phyloP scores from a whole-genome alignment of 179 eudicot genomes.

The Heliamphora pulchella region DNA sequence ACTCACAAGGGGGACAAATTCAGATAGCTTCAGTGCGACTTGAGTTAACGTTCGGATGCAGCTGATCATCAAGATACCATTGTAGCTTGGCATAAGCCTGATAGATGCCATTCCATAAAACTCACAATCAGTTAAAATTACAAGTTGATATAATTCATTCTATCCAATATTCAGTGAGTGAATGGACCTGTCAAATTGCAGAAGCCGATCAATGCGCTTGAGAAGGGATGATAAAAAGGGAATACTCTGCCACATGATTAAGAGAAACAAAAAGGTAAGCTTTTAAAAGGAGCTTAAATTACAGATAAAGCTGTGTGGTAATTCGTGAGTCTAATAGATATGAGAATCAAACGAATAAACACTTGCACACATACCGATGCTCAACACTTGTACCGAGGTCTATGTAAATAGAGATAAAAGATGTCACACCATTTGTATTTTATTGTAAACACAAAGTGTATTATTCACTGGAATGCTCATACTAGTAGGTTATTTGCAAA shows the following conservation, averaged over 20 bases:
- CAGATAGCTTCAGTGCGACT: constrained; percentile 79
- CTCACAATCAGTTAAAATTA: constrained; percentile 15
- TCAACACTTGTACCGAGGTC: too few relatives aligned
- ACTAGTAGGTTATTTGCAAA: neutral
- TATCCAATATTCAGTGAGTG: constrained; percentile 8
- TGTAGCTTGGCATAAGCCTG: constrained; percentile 98
- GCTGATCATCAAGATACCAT: constrained; percentile 74
- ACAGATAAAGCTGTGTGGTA: neutral
- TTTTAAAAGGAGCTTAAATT: neutral
- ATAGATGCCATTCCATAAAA: constrained; percentile 19
- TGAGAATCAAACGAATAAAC: too few relatives aligned
- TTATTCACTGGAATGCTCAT: neutral
- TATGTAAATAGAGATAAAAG: too few relatives aligned
- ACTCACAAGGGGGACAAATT: constrained; percentile 64
- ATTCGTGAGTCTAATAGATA: too few relatives aligned
- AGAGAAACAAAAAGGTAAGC: constrained; percentile 10
- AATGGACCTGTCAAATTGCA: constrained; percentile 90
- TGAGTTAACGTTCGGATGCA: constrained; percentile 83
- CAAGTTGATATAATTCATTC: neutral
- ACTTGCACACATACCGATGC: too few relatives aligned
- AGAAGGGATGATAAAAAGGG: constrained; percentile 61
- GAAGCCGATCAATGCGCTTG: constrained; percentile 81
- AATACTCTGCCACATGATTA: constrained; percentile 50
- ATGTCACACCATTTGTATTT: too few relatives aligned
- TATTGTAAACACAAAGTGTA: neutral